Base-by-base conservation (phyloP, 345 rosid species). In the Ricinus communis region DNA sequence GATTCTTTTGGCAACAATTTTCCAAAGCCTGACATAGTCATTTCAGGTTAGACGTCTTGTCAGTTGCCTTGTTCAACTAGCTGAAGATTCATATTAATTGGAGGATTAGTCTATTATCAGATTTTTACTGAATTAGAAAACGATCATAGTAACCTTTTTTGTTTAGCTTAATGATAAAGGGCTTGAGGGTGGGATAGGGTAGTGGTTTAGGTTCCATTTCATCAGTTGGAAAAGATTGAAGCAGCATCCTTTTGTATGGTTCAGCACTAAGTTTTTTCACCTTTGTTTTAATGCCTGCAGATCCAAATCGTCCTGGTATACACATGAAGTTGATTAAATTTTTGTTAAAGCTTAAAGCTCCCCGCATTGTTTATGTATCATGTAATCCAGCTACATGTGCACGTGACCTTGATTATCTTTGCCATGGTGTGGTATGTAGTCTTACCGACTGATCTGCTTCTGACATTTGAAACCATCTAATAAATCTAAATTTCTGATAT, bases 241-340 rank as follows among this genome's bases (percentile, higher is more conserved):
- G 12, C 12, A 9, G 8, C 47, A 3, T 43, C 47, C 2, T 4
- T 43, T 8, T 9, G 12, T 11, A 1, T 8, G 7, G 4, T 11
- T 43, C 47, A 43, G 47, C 11, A 43, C 47, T 11, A 43, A 43
- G 47, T 43, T 11, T 43, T 8, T 43, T 4, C 14, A 1, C 14
- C 47, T 68, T 40, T 56, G 33, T 74, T 51, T 76, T 12, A 59
- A 18, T 49, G 66, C 50, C 52, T 70, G 82, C 93, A 91, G 97
- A 94, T 85, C 97, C 97, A 24, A 90, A 94, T 78, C 89, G 98
- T 61, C 96, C 98, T 47, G 98, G 97, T 46, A 87, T 94, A 96
- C 98, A 91, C 81, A 74, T 91, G 95, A 94, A 94, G 89, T 78
- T 91, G 88, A 91, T 91, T 57, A 90, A 83, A 74, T 91, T 86